Conservation (phyloP, 352 stramenopile species). For the Phytopythium sindhum region DNA sequence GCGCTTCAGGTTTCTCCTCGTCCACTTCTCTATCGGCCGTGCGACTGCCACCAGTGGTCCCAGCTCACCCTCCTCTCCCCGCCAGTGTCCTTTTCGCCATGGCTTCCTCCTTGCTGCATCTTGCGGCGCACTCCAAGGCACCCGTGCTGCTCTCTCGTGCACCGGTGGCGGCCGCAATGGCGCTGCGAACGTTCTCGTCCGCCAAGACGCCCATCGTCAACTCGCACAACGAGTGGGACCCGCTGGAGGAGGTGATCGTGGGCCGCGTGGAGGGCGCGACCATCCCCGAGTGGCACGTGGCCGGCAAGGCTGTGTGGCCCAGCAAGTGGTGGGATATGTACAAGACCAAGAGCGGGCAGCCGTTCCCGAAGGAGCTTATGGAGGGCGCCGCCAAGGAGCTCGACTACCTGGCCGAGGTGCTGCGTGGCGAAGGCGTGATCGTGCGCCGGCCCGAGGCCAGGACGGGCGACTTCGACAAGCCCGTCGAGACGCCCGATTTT, state of each 20-base stretch:
- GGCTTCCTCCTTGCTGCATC: neutral
- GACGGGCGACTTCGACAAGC: slow-evolving; percentile 64
- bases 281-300: slow-evolving; percentile 90
- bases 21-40: neutral
- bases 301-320: slow-evolving; percentile 89
- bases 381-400: slow-evolving; percentile 73
- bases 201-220: slow-evolving; percentile 72
- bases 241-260: slow-evolving; percentile 90
- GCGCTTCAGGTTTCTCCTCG: neutral
- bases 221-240: slow-evolving; percentile 91
- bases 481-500: slow-evolving; percentile 85
- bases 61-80: neutral
- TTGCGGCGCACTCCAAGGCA: neutral
- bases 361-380: slow-evolving; percentile 79
- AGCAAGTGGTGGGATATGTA: slow-evolving; percentile 90
- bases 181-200: slow-evolving; percentile 11
- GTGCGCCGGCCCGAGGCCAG: slow-evolving; percentile 75
- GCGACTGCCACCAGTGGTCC: neutral
- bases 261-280: slow-evolving; percentile 83
- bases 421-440: slow-evolving; percentile 79
- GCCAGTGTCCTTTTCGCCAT: slow-evolving; percentile 1
- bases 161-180: neutral
- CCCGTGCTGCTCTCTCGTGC: neutral
- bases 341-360: slow-evolving; percentile 74
- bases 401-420: slow-evolving; percentile 83